Conservation (phyloP, 768 basidiomycete species). For the Leccinum sublutescens region DNA sequence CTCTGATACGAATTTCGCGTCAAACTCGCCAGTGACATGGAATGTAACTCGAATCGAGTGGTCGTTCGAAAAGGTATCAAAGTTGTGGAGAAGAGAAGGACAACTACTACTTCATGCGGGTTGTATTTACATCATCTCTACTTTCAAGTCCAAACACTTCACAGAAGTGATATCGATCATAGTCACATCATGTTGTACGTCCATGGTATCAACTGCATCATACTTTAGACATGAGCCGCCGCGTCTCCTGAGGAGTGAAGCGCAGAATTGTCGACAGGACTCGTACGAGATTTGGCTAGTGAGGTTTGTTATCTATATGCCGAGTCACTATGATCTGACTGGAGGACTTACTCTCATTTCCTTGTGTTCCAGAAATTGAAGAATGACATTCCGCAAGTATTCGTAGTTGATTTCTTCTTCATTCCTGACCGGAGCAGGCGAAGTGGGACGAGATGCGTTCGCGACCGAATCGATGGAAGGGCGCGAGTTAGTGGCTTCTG, state of each 20-base stretch:
- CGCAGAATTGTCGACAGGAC: slow-evolving; percentile 90
- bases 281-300: slow-evolving; percentile 81
- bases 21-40: slow-evolving; percentile 67
- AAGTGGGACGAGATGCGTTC: slow-evolving; percentile 36
- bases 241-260: slow-evolving; percentile 94
- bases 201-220: slow-evolving; percentile 28
- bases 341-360: slow-evolving; percentile 84
- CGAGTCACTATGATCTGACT: not conserved
- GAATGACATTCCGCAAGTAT: slow-evolving; percentile 92
- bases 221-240: slow-evolving; percentile 86
- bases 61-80: not conserved
- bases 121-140: not conserved
- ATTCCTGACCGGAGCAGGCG: slow-evolving; percentile 38
- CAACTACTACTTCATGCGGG: not conserved
- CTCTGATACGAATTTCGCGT: slow-evolving; percentile 74
- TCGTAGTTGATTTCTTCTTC: slow-evolving; percentile 96
- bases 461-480: slow-evolving; percentile 44
- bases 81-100: not conserved
- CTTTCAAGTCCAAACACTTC: not conserved
- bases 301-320: slow-evolving; percentile 7
- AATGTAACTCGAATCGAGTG: not conserved
- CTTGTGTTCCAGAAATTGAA: slow-evolving; percentile 97
- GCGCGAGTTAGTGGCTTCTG: slow-evolving; percentile 34
- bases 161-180: slow-evolving; percentile 2
- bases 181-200: not conserved